A percentile compares a stretch with the other conserved stretches of the same genome.
Conservation (phyloP, 495 filamentous ascomycete species). For the Cryomyces minteri region DNA sequence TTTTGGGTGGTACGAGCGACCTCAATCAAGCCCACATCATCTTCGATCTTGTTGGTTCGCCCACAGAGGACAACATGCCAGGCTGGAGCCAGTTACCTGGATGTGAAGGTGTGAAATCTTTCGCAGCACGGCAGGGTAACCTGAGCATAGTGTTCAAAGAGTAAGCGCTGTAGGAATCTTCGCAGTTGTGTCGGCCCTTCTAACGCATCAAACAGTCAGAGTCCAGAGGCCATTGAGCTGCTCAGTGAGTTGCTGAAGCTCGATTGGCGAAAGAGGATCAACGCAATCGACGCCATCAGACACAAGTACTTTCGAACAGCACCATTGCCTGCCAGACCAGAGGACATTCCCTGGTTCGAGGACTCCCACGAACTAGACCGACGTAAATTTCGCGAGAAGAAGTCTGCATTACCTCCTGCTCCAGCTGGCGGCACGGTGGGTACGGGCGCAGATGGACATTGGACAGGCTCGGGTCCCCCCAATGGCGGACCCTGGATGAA, state of each 20-base stretch:
- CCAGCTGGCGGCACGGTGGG: conserved; percentile 81
- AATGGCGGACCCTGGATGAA: conserved; percentile 6
- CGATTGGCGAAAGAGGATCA: conserved; percentile 74
- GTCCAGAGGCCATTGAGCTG: conserved; percentile 51
- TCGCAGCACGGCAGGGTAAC: conserved; percentile 42
- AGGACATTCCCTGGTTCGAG: conserved; percentile 72
- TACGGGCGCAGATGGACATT: conserved; percentile 47
- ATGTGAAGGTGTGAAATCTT: conserved; percentile 53
- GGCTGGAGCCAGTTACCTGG: conserved; percentile 70
- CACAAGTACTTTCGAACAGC: conserved; percentile 75
- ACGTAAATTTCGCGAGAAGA: conserved; percentile 65
- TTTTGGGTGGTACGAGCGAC: conserved; percentile 78
- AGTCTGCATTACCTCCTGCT: conserved; percentile 63
- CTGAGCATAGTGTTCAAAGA: conserved; percentile 55
- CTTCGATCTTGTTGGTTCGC: conserved; percentile 83
- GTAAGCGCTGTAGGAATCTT: conserved; percentile 19
- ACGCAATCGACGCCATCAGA: conserved; percentile 83
- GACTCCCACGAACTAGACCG: conserved; percentile 94
- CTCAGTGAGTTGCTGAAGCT: conserved; percentile 70
- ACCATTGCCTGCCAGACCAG: conserved; percentile 62
- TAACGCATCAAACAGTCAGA: conserved; percentile 16
- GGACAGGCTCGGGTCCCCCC: conserved; percentile 22
- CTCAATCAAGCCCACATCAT: conserved; percentile 78
- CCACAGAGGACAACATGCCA: conserved; percentile 84
- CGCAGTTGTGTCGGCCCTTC: not conserved